These are phyloP conservation scores for Paraleonurus japonicus DNA, from an alignment of 257 asterid genomes.

Conservation along the genomic window DNA sequence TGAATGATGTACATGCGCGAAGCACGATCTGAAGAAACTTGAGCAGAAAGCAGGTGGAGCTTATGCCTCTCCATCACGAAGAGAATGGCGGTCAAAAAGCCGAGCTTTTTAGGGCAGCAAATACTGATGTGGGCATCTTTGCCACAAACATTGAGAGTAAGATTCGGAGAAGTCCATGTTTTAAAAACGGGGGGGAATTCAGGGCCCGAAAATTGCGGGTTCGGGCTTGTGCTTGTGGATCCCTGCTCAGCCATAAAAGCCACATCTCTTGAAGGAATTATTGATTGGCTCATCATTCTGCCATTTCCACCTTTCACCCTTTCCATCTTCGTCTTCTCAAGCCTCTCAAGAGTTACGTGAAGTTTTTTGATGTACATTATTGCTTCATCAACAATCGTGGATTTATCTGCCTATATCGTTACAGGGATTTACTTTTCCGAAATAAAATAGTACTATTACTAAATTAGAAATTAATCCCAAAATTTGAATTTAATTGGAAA, in stretches of 20 bases:
- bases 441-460: too few species aligned
- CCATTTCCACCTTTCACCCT: constrained; percentile 24
- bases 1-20: constrained; percentile 49
- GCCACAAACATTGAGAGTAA: constrained; percentile 41
- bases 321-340: constrained; percentile 50
- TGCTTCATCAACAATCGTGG: constrained; percentile 70
- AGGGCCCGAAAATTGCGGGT: constrained; percentile 25
- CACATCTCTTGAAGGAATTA: constrained; percentile 40
- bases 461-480: too few species aligned
- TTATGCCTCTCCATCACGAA: constrained; percentile 46
- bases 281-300: too few species aligned
- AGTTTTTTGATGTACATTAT: constrained; percentile 39
- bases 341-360: constrained; percentile 34
- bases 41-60: constrained; percentile 49
- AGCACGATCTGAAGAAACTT: constrained; percentile 30
- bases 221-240: constrained; percentile 28
- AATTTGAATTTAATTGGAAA: too few species aligned
- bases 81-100: constrained; percentile 30
- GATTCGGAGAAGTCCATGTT: constrained; percentile 47
- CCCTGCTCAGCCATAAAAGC: constrained; percentile 51
- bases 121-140: constrained; percentile 54
- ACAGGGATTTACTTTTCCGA: neutral
- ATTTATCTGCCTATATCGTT: constrained; percentile 57
- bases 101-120: constrained; percentile 39
- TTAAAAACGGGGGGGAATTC: constrained; percentile 25